phyloP scores from a whole-genome alignment of 768 basidiomycete genomes.

The Arthromyces matolae region DNA sequence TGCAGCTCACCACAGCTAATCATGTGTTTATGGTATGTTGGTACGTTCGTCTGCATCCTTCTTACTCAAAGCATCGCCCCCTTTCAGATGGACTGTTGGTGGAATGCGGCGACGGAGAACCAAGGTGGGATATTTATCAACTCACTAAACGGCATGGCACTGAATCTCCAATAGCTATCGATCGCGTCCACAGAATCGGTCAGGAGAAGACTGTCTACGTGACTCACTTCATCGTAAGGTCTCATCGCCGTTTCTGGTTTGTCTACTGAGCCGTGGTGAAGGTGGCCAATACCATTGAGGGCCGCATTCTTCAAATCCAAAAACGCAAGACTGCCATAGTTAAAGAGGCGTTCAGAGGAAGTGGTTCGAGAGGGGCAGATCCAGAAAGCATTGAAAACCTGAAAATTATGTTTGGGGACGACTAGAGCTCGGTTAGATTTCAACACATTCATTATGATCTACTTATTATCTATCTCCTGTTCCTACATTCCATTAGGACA shows the following conservation, averaged over 20 bases:
- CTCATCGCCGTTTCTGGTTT: not conserved
- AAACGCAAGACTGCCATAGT: conserved; percentile 84
- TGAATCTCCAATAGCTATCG: conserved; percentile 52
- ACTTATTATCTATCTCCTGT: too few species aligned
- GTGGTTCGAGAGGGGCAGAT: conserved; percentile 38
- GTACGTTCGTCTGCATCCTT: not conserved
- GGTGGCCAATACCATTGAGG: conserved; percentile 75
- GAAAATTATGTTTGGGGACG: conserved; percentile 71
- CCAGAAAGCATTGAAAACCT: conserved; percentile 79
- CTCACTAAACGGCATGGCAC: not conserved
- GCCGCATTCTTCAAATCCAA: conserved; percentile 77
- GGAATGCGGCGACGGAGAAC: conserved; percentile 81
- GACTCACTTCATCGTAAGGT: conserved; percentile 75
- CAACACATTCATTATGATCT: too few species aligned
- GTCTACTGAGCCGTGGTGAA: conserved; percentile 21
- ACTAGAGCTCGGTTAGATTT: too few species aligned
- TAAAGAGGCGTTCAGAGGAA: conserved; percentile 76
- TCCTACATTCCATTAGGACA: too few species aligned
- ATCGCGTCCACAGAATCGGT: conserved; percentile 82
- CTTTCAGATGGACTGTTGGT: conserved; percentile 86
- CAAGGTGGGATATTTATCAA: conserved; percentile 48
- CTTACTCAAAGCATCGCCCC: conserved; percentile 10
- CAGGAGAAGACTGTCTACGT: conserved; percentile 82
- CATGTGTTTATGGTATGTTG: conserved; percentile 77
- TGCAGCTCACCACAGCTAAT: conserved; percentile 72